phyloP scores from a whole-genome alignment of 345 rosid genomes.

The Erucastrum elatum region DNA sequence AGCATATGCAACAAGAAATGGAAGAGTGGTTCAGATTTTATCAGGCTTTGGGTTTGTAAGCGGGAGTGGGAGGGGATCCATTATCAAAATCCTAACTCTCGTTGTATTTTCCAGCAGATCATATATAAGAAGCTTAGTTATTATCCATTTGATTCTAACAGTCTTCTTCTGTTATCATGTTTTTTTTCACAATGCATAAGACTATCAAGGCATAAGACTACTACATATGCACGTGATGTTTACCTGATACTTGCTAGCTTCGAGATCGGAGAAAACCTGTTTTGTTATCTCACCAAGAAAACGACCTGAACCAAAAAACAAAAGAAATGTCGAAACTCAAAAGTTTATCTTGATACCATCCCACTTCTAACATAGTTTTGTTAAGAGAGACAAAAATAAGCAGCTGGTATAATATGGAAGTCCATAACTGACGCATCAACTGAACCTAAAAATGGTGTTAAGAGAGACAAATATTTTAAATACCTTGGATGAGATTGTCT shows the following conservation, averaged over 20 bases:
- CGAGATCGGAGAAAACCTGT: slow-evolving; percentile 87
- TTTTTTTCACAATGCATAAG: neutral
- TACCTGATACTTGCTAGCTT: slow-evolving; percentile 53
- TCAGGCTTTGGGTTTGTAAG: neutral
- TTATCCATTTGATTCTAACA: neutral
- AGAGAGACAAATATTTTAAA: neutral
- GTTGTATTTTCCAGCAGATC: neutral
- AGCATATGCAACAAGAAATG: too few relatives aligned
- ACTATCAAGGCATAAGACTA: slow-evolving; percentile 1
- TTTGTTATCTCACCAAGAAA: slow-evolving; percentile 93
- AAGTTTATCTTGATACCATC: too few relatives aligned
- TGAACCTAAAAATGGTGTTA: neutral
- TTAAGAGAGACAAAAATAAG: too few relatives aligned
- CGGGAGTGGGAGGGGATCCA: too few relatives aligned
- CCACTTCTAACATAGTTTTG: neutral
- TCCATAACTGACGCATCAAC: neutral
- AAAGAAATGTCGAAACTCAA: too few relatives aligned
- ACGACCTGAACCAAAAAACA: slow-evolving; percentile 59
- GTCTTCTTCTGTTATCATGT: neutral
- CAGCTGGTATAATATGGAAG: neutral
- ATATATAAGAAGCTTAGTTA: neutral
- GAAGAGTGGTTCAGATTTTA: neutral
- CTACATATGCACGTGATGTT: slow-evolving; percentile 1
- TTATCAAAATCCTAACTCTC: neutral
- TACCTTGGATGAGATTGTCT: slow-evolving; percentile 99